Evolutionary conservation across 441 rosid genomes (phyloP).

Genomic region (Euphorbia schlechtendalii): DNA sequence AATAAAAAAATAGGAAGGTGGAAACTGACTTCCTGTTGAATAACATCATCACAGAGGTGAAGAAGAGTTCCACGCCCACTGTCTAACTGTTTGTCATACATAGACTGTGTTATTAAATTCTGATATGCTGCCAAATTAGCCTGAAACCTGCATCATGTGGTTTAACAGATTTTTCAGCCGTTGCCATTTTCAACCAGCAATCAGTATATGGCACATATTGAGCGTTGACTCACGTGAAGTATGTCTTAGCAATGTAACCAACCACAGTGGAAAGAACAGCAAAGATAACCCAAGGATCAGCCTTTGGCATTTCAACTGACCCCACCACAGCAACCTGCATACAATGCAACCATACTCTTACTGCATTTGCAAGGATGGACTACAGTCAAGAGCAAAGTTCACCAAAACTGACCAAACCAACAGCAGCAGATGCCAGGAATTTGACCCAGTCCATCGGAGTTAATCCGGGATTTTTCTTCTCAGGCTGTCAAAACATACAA

Average conservation of each 20-base stretch:
- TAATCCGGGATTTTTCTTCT: constrained; percentile 92
- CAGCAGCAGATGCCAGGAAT: constrained; percentile 69
- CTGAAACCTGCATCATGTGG: constrained; percentile 54
- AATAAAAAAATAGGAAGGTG: background rate
- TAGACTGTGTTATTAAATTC: constrained; percentile 87
- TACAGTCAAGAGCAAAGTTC: constrained; percentile 15
- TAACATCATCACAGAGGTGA: constrained; percentile 94
- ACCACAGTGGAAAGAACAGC: constrained; percentile 85
- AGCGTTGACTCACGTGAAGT: constrained; percentile 94
- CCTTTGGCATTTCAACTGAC: constrained; percentile 77
- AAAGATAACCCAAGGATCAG: constrained; percentile 81
- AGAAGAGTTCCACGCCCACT: constrained; percentile 96
- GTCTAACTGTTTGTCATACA: constrained; percentile 96
- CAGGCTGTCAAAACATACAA: constrained; percentile 50
- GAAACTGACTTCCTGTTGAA: constrained; percentile 77
- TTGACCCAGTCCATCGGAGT: constrained; percentile 99
- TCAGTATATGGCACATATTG: no score
- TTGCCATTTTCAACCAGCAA: no score
- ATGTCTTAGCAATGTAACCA: constrained; percentile 96
- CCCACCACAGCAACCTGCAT: constrained; percentile 70
- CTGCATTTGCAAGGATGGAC: constrained; percentile 8
- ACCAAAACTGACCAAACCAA: constrained; percentile 71
- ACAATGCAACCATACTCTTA: constrained; percentile 11
- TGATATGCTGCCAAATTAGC: constrained; percentile 81
- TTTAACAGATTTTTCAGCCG: constrained; percentile 17